Conservation (phyloP, 768 basidiomycete genomes). For the Trametes cubensis region DNA sequence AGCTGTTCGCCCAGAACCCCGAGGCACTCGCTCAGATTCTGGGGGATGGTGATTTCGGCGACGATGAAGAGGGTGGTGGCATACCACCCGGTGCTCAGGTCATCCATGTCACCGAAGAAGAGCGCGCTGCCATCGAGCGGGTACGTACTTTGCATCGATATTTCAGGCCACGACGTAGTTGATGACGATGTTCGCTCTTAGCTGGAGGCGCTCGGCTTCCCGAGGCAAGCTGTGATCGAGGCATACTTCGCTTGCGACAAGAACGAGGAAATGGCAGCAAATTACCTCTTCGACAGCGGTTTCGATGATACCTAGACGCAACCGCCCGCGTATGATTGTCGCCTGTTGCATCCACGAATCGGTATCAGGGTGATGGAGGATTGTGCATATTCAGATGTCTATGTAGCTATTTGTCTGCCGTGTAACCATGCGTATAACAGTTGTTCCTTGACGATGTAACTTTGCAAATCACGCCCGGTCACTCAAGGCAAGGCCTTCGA, state of each 20-base stretch:
- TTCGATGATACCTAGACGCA: slow-evolving; percentile 51
- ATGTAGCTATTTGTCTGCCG: slow-evolving; percentile 23
- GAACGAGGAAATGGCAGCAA: slow-evolving; percentile 96
- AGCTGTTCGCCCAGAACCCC: slow-evolving; percentile 71
- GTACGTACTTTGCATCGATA: slow-evolving; percentile 48
- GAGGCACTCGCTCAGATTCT: slow-evolving; percentile 67
- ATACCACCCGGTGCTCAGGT: slow-evolving; percentile 57
- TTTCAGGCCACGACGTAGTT: slow-evolving; percentile 9
- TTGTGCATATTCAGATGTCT: slow-evolving; percentile 19
- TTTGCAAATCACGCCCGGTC: too few relatives aligned
- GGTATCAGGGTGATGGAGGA: slow-evolving; percentile 11
- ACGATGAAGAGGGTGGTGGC: slow-evolving; percentile 44
- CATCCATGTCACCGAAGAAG: slow-evolving; percentile 82
- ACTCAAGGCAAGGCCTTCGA: too few relatives aligned
- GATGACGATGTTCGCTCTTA: slow-evolving; percentile 34
- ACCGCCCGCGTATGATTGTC: not conserved
- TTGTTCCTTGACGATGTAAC: slow-evolving; percentile 3
- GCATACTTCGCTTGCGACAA: slow-evolving; percentile 96
- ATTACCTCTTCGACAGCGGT: slow-evolving; percentile 81
- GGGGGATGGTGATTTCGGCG: slow-evolving; percentile 44
- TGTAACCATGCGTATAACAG: slow-evolving; percentile 19
- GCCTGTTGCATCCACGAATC: not conserved
- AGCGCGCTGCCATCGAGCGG: slow-evolving; percentile 85
- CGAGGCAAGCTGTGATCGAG: slow-evolving; percentile 77
- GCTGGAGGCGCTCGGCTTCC: slow-evolving; percentile 88